Conservation (phyloP, 1,139 yeast genomes). For the Candida smagusa region DNA sequence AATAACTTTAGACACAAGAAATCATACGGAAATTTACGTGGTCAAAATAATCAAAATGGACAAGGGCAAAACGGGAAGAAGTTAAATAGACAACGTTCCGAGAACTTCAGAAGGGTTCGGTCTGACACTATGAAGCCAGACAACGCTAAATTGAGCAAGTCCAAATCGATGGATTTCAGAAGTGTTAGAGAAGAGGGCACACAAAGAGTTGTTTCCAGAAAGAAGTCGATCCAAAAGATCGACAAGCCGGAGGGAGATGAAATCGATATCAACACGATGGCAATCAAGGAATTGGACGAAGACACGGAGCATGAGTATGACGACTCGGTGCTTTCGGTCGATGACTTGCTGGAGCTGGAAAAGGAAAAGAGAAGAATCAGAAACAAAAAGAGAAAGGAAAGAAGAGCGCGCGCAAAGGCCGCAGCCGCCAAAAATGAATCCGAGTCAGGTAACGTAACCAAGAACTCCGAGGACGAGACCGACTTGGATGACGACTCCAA, state of each 20-base stretch:
- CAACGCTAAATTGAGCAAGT: conserved; percentile 10
- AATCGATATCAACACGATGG: conserved; percentile 2
- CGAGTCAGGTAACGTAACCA: background rate
- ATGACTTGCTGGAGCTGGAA: conserved; percentile 11
- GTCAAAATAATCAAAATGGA: conserved; percentile 1
- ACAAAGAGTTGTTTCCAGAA: conserved; percentile 6
- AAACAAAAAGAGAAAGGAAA: conserved; percentile 14
- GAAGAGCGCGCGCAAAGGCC: conserved; percentile 11
- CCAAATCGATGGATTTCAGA: conserved; percentile 14
- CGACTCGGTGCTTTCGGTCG: conserved; percentile 10
- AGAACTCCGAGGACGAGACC: conserved; percentile 6
- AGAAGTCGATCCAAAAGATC: conserved; percentile 7
- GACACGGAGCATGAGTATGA: conserved; percentile 12
- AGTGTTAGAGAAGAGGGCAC: conserved; percentile 1
- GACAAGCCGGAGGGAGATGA: conserved; percentile 2
- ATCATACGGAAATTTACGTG: conserved; percentile 9
- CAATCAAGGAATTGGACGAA: conserved; percentile 8
- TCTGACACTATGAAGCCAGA: conserved; percentile 10
- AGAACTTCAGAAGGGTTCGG: conserved; percentile 10
- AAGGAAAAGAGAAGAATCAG: conserved; percentile 13
- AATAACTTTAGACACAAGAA: conserved; percentile 7
- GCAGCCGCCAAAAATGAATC: conserved; percentile 3
- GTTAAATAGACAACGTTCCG: conserved; percentile 11
- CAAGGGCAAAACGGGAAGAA: conserved; percentile 3
- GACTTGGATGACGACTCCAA: conserved; percentile 5